Percentiles rank a stretch among this genome's conserved stretches.
Evolutionary conservation across 305 asterid genomes (phyloP).

Genomic region (Plantago rigida): DNA sequence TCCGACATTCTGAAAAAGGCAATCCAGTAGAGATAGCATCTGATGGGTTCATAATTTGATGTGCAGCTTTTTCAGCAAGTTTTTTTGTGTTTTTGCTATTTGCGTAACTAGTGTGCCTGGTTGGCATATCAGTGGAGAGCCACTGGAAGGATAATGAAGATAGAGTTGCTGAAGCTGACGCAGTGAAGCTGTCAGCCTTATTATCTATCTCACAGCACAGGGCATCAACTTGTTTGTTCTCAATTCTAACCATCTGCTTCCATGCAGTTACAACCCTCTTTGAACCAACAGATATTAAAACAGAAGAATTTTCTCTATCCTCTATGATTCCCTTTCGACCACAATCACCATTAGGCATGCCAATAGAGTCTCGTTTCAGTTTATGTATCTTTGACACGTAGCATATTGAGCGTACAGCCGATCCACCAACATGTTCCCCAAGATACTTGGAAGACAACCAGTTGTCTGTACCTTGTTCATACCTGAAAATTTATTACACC

Average conservation of each 20-base stretch:
- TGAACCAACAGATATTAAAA: constrained; percentile 89
- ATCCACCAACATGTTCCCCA: constrained; percentile 95
- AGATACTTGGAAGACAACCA: constrained; percentile 79
- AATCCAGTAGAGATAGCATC: constrained; percentile 30
- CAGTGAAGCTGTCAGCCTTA: constrained; percentile 27
- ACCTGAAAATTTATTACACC: constrained; percentile 44
- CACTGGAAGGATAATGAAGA: constrained; percentile 63
- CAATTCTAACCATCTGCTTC: constrained; percentile 43
- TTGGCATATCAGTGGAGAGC: constrained; percentile 86
- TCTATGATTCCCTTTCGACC: constrained; percentile 32
- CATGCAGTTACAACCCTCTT: constrained; percentile 91
- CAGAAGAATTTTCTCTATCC: constrained; percentile 38
- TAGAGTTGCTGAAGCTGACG: constrained; percentile 29
- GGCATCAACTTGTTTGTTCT: constrained; percentile 30
- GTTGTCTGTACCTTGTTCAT: constrained; percentile 44
- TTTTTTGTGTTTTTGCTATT: constrained; percentile 37
- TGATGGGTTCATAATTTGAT: constrained; percentile 25
- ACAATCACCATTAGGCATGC: constrained; percentile 27
- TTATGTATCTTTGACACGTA: constrained; percentile 51
- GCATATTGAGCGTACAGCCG: constrained; percentile 84
- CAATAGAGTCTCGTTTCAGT: constrained; percentile 34
- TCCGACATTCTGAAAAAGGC: constrained; percentile 29
- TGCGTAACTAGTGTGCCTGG: constrained; percentile 37
- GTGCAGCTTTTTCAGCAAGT: constrained; percentile 29
- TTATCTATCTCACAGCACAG: constrained; percentile 27